A percentile compares a stretch with the other conserved stretches of the same genome.
phyloP scores from a whole-genome alignment of 805 yeast genomes.

The Candida pini region DNA sequence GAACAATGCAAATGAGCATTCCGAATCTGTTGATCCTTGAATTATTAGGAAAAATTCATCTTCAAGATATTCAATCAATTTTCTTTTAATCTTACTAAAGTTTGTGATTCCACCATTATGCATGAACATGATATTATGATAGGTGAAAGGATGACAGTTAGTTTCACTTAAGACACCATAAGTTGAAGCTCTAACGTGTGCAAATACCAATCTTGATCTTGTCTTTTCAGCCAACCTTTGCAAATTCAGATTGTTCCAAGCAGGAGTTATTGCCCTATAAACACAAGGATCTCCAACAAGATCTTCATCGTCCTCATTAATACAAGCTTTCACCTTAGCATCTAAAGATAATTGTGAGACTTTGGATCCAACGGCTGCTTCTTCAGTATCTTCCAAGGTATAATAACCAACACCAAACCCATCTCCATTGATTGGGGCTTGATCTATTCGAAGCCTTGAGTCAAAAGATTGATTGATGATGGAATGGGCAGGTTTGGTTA shows the following conservation, averaged over 20 bases:
- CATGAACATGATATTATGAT: slow-evolving; percentile 88
- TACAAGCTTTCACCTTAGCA: not conserved
- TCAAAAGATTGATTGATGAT: slow-evolving; percentile 96
- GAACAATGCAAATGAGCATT: slow-evolving; percentile 87
- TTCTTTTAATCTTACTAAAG: slow-evolving; percentile 68
- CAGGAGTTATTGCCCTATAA: slow-evolving; percentile 94
- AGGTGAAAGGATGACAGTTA: slow-evolving; percentile 94
- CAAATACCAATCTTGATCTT: slow-evolving; percentile 77
- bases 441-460: slow-evolving; percentile 79
- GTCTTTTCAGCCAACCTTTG: slow-evolving; percentile 86
- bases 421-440: slow-evolving; percentile 94
- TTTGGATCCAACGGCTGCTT: slow-evolving; percentile 19
- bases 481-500: slow-evolving; percentile 95
- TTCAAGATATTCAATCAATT: slow-evolving; percentile 61
- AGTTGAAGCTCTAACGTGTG: slow-evolving; percentile 94
- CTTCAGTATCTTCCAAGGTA: slow-evolving; percentile 46
- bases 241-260: slow-evolving; percentile 93
- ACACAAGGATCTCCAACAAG: slow-evolving; percentile 71
- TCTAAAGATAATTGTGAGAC: not conserved
- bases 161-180: slow-evolving; percentile 93
- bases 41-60: slow-evolving; percentile 76
- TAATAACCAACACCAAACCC: slow-evolving; percentile 98
- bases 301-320: slow-evolving; percentile 3
- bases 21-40: slow-evolving; percentile 95
- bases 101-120: slow-evolving; percentile 89